Evolutionary conservation across 805 yeast genomes (phyloP).

Genomic region (Wickerhamomyces xylosicus): DNA sequence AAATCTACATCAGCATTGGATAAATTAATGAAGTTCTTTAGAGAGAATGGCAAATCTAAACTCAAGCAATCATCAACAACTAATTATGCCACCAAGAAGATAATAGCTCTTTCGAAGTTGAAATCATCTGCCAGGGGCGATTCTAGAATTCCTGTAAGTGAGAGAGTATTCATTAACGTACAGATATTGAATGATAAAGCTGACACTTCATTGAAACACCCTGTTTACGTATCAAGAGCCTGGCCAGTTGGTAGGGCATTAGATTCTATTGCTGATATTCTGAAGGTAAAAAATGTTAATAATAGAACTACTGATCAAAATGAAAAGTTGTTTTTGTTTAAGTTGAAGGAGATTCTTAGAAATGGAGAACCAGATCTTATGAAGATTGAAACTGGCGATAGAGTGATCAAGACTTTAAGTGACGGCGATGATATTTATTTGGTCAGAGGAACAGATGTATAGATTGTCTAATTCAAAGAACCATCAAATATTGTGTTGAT

Average conservation of each 20-base stretch:
- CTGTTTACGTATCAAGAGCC: conserved; percentile 13
- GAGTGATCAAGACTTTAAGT: conserved; percentile 5
- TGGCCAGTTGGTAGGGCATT: conserved; percentile 21
- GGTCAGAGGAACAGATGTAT: conserved; percentile 16
- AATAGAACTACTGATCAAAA: conserved; percentile 14
- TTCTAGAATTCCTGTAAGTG: conserved; percentile 8
- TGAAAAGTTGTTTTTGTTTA: conserved; percentile 9
- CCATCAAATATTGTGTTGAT: too few relatives aligned
- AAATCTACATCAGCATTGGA: conserved; percentile 8
- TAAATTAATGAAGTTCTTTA: conserved; percentile 14
- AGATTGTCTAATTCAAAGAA: too few relatives aligned
- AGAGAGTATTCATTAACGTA: conserved; percentile 15
- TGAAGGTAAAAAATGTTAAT: conserved; percentile 15
- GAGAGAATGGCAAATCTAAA: conserved; percentile 3
- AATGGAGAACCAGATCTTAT: conserved; percentile 4
- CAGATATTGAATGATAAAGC: conserved; percentile 15
- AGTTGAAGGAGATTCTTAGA: conserved; percentile 8
- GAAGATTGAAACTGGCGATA: conserved; percentile 11
- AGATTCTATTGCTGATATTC: conserved; percentile 13
- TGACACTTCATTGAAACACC: conserved; percentile 12
- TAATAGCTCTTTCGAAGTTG: conserved; percentile 12
- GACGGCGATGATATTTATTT: conserved; percentile 14
- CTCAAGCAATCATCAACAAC: conserved; percentile 1
- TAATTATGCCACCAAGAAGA: conserved; percentile 11
- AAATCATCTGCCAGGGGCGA: conserved; percentile 18